Evolutionary conservation across 2,329 filamentous ascomycete species (phyloP), one percentile per base, ranked within the genome.

Genomic region (Aspergillus sp.): DNA sequence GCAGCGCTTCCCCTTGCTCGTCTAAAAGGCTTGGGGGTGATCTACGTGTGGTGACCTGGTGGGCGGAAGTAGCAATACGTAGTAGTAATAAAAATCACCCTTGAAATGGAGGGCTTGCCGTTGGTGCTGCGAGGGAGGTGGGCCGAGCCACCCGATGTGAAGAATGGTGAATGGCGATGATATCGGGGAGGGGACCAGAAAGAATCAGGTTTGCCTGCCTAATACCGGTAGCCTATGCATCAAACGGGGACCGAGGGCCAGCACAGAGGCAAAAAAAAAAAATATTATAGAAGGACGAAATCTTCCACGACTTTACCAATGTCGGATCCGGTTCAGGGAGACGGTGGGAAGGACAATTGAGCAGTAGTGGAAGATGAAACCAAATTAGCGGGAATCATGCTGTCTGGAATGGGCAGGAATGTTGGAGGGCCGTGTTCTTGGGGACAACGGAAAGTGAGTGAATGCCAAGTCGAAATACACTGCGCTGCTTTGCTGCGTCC

Each of bases 91-190:
- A 31, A 52, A 46, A 50, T 45, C 37, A 46, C 25, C 45, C 51
- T 49, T 39, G 52, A 56, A 48, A 39, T 23, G 39, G 19, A 25
- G 45, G n/a, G 60, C 40, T 57, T 59, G 55, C 49, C 37, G 55
- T 41, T 60, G 49, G 58, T 51, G 35, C 57, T 56, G 56, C 60
- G 55, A 55, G 52, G 60, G 56, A 61, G 56, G 54, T 63, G 60
- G 63, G 59, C 59, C 59, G 62, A 59, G 57, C 60, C 54, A 64
- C 59, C 64, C 59, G 59, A 55, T 61, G 50, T 45, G 40, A 61
- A 62, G 60, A 63, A 59, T 58, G 55, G 60, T 61, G 60, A 61
- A 61, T 57, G 55, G 51, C 55, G 58, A 55, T 61, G 60, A 57
- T 60, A 63, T 50, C 44, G 40, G 50, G 43, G 43, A 56, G 55